These are phyloP conservation scores for Tricholoma furcatifolium DNA, from an alignment of 768 basidiomycete genomes.

Conservation along the genomic window DNA sequence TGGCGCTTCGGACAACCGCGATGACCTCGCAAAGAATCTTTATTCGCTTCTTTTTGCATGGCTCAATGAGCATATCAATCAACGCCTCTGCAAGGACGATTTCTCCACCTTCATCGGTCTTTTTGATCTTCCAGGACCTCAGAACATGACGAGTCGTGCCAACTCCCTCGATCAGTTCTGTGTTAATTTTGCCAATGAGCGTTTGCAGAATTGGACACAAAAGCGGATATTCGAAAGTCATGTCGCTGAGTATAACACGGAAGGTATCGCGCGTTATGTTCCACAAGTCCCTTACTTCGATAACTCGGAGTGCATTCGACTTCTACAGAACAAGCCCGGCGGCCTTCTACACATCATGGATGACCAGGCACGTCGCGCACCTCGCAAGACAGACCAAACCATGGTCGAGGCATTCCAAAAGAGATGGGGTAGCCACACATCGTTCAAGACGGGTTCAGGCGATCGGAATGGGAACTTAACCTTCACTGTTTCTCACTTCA, in stretches of 20 bases:
- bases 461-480: constrained; percentile 80
- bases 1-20: constrained; percentile 88
- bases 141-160: constrained; percentile 82
- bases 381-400: constrained; percentile 89
- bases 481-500: constrained; percentile 91
- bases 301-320: constrained; percentile 84
- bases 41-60: constrained; percentile 95
- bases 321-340: constrained; percentile 84
- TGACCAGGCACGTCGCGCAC: constrained; percentile 83
- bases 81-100: constrained; percentile 91
- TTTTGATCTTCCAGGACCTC: constrained; percentile 91
- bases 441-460: constrained; percentile 78
- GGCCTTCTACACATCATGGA: constrained; percentile 98
- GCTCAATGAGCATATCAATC: constrained; percentile 96
- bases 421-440: constrained; percentile 91
- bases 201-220: constrained; percentile 81
- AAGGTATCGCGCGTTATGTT: constrained; percentile 71
- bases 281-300: constrained; percentile 82
- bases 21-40: constrained; percentile 90
- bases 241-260: constrained; percentile 78
- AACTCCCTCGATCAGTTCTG: constrained; percentile 97
- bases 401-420: constrained; percentile 96
- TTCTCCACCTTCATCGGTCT: constrained; percentile 91
- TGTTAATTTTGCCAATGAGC: constrained; percentile 95
- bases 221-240: constrained; percentile 78